Evolutionary conservation across 352 stramenopile genomes (phyloP), one percentile per base, ranked within the genome.

Genomic region (Aphanomyces stellatus): DNA sequence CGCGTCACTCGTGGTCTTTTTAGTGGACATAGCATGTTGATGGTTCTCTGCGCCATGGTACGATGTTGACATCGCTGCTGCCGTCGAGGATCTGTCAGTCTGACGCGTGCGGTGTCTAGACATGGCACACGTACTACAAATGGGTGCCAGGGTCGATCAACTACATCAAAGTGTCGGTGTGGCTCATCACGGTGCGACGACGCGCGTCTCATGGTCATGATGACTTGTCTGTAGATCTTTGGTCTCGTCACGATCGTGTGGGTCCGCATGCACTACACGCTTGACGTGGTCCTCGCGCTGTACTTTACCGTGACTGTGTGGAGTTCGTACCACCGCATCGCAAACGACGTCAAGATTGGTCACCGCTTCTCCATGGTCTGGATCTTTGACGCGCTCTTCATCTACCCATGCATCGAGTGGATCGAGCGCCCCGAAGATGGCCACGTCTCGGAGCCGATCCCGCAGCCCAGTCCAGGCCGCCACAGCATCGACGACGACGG

Each of bases 261-360:
- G 60, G 60, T 67, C n/a, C 60, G 60, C 49, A 67, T 67, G 60
- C 60, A 67, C 42, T 67, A 67, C 60, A 67, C 60, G 49, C 49
- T 67, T 19, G 60, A 67, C 46, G 60, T 67, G 0, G 60, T 67
- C 11, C 49, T 67, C 7, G 60, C 60, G 8, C 42, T 67, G 19
- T 67, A 67, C 49, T 67, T 67, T 25, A 67, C 60, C 19, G 60
- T 67, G 25, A 67, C 60, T 13, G 60, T 67, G 24, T 67, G 60
- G 60, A 67, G 60, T 31, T 67, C 60, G 27, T 67, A 67, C 46
- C 60, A 67, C 22, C 60, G 60, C 34, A 67, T 67, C 24, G 60
- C 60, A 4, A 67, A 67, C 49, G 60, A 67, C 49, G 60, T 67
- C 27, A 67, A 67, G 34, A 67, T 67, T 57, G 60, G 60, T 19